phyloP scores from a whole-genome alignment of 129 eudicot genomes.

The Erigeron canadensis region DNA sequence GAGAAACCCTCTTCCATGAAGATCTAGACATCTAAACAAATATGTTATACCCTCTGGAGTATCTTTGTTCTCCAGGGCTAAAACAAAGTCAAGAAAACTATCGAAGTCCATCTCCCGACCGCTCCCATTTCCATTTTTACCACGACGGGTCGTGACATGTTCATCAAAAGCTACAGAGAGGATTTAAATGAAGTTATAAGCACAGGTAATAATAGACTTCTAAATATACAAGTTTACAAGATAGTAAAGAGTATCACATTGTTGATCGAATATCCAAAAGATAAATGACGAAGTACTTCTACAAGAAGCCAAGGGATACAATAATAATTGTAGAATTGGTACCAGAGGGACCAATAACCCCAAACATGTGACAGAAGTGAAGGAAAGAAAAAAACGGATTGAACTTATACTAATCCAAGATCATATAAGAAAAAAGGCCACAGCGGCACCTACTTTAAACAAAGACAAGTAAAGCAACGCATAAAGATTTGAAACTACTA shows the following conservation, averaged over 20 bases:
- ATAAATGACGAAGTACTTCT: not conserved
- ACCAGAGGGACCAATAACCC: not conserved
- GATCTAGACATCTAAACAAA: conserved; percentile 87
- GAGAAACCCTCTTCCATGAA: conserved; percentile 81
- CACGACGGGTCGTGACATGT: conserved; percentile 70
- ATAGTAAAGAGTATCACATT: not conserved
- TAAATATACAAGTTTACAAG: not conserved
- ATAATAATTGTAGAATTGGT: not conserved
- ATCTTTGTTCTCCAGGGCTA: conserved; percentile 90
- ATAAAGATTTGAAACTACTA: not conserved
- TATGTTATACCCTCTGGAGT: conserved; percentile 94
- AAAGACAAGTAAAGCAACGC: not conserved
- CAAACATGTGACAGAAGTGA: not conserved
- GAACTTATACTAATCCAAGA: not conserved
- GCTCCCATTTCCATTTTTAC: conserved; percentile 70
- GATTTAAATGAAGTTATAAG: no score
- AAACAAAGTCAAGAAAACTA: conserved; percentile 92
- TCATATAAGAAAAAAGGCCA: no score
- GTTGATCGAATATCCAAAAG: conserved; percentile 14
- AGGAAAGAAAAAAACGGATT: not conserved
- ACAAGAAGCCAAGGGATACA: not conserved
- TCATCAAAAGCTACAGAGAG: conserved; percentile 75
- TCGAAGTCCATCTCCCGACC: conserved; percentile 96
- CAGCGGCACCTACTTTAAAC: no score
- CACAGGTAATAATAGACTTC: not conserved